Evolutionary conservation across 495 filamentous ascomycete genomes (phyloP).

Genomic region (Penicillium canescens): DNA sequence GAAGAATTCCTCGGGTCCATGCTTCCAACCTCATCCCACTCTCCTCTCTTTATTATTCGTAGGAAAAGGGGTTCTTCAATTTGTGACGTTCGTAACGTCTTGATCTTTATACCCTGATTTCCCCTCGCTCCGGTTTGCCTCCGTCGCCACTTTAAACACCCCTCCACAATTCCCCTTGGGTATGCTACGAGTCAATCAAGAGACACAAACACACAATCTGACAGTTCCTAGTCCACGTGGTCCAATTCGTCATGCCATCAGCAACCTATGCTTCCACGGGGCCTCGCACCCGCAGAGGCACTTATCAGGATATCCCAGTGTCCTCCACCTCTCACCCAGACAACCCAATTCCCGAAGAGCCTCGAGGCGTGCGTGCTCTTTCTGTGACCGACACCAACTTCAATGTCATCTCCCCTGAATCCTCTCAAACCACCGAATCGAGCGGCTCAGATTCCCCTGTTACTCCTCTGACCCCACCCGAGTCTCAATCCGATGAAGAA

Average conservation of each 20-base stretch:
- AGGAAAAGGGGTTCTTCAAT: not conserved
- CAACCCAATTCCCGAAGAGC: slow-evolving; percentile 59
- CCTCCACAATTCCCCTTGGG: slow-evolving; percentile 13
- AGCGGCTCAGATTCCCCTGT: slow-evolving; percentile 44
- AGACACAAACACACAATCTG: slow-evolving; percentile 1
- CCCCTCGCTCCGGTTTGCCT: not conserved
- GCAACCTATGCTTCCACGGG: slow-evolving; percentile 25
- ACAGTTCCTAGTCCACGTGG: slow-evolving; percentile 35
- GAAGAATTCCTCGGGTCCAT: slow-evolving; percentile 28
- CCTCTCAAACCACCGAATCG: slow-evolving; percentile 41
- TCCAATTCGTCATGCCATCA: slow-evolving; percentile 30
- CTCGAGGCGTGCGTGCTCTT: slow-evolving; percentile 40
- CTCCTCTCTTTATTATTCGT: slow-evolving; percentile 5
- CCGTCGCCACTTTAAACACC: not conserved
- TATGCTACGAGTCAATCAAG: slow-evolving; percentile 8
- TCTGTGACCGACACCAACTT: slow-evolving; percentile 44
- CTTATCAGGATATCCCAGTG: slow-evolving; percentile 38
- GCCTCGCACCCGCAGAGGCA: slow-evolving; percentile 25
- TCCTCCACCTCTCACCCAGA: slow-evolving; percentile 55
- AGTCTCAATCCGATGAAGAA: slow-evolving; percentile 49
- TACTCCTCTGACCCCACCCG: slow-evolving; percentile 52
- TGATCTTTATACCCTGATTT: not conserved
- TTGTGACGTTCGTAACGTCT: not conserved
- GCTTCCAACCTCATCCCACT: slow-evolving; percentile 31
- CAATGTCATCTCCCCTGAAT: slow-evolving; percentile 35